These are phyloP conservation scores for Pseudocercospora crystallina DNA, from an alignment of 2,329 filamentous ascomycete genomes.

Conservation along the genomic window DNA sequence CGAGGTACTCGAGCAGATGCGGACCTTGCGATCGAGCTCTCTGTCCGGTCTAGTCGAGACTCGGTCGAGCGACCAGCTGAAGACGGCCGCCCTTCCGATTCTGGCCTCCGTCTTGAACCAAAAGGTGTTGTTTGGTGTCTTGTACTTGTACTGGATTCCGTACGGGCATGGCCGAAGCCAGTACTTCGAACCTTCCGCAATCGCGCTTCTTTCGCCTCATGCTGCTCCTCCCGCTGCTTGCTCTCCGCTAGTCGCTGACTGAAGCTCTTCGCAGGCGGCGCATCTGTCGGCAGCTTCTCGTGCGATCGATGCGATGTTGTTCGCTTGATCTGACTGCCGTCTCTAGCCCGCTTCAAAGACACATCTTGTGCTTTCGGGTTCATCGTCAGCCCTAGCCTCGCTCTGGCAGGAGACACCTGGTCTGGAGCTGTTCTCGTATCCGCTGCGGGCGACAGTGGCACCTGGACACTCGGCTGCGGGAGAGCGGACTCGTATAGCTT, in stretches of 20 bases:
- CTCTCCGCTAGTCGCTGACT: conserved; percentile 81
- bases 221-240: conserved; percentile 45
- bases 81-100: conserved; percentile 11
- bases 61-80: conserved; percentile 14
- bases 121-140: conserved; percentile 1
- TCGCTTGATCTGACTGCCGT: conserved; percentile 32
- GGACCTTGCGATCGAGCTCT: conserved; percentile 9
- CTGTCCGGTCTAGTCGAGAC: background rate
- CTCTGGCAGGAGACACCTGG: conserved; percentile 73
- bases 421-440: conserved; percentile 48
- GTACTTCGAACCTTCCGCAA: conserved; percentile 44
- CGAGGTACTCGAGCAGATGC: conserved; percentile 15
- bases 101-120: background rate
- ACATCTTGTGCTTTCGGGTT: conserved; percentile 77
- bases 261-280: conserved; percentile 57
- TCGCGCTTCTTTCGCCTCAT: conserved; percentile 45
- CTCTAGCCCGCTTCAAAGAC: conserved; percentile 70
- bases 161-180: conserved; percentile 28
- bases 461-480: conserved; percentile 55
- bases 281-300: conserved; percentile 8
- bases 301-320: conserved; percentile 16
- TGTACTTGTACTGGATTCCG: conserved; percentile 7
- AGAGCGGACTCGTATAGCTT: conserved; percentile 28
- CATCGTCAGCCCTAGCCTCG: conserved; percentile 86
- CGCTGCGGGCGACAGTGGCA: conserved; percentile 71